These are phyloP conservation scores for Fraxinus cuspidata DNA, from an alignment of 257 asterid species.

Conservation along the genomic window DNA sequence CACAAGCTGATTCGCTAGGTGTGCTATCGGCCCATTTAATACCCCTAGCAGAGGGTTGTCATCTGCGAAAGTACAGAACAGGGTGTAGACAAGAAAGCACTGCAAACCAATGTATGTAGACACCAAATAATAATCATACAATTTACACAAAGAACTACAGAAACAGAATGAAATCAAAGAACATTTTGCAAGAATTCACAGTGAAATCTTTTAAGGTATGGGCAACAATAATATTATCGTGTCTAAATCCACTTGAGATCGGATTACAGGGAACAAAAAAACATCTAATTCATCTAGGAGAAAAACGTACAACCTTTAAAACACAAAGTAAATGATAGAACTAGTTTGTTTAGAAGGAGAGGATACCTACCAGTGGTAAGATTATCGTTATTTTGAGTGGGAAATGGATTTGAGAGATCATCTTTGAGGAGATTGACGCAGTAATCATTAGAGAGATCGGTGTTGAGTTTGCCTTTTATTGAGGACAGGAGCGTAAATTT, in stretches of 20 bases:
- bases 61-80: too few species aligned
- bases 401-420: conserved; percentile 34
- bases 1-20: too few species aligned
- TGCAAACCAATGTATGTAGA: too few species aligned
- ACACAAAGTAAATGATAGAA: not conserved
- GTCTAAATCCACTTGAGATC: not conserved
- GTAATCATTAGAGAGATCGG: conserved; percentile 60
- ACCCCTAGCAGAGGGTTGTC: too few species aligned
- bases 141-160: not conserved
- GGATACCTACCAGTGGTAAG: conserved; percentile 24
- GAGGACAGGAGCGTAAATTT: conserved; percentile 54
- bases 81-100: too few species aligned
- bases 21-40: too few species aligned
- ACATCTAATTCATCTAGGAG: not conserved
- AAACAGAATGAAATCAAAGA: not conserved
- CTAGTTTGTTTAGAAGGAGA: not conserved
- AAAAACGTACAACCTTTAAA: not conserved
- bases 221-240: not conserved
- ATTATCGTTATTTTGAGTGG: not conserved
- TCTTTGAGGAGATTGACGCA: conserved; percentile 60
- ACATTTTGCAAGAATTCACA: not conserved
- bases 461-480: conserved; percentile 39
- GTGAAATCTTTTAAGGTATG: not conserved
- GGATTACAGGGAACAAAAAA: not conserved
- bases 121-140: not conserved